A percentile compares a stretch with the other conserved stretches of the same genome.
These are phyloP conservation scores for Ogataea paraovalis DNA, from an alignment of 805 yeast genomes.

Conservation along the genomic window DNA sequence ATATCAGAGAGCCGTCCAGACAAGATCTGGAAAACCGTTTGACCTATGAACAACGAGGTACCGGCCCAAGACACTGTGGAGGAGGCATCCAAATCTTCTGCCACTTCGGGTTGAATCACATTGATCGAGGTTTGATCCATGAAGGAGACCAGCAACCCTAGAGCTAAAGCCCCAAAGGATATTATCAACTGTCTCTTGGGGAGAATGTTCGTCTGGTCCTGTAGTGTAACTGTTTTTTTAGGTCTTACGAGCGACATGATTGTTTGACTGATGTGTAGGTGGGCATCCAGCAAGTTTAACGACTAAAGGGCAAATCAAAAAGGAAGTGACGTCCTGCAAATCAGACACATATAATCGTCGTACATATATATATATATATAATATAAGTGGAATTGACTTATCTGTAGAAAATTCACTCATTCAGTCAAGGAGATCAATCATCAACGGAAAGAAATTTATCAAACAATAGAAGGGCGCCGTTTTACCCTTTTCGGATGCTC, in stretches of 20 bases:
- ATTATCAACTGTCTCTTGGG: slow-evolving; percentile 36
- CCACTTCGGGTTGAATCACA: slow-evolving; percentile 47
- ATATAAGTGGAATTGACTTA: too few species aligned
- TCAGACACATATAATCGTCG: too few species aligned
- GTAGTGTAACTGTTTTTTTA: slow-evolving; percentile 13
- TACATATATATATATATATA: too few species aligned
- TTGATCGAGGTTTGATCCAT: slow-evolving; percentile 48
- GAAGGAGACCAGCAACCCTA: slow-evolving; percentile 40
- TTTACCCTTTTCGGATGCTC: neutral
- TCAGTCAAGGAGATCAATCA: too few species aligned
- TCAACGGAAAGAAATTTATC: neutral
- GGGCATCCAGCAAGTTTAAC: too few species aligned
- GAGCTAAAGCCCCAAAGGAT: slow-evolving; percentile 35
- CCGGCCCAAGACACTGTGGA: slow-evolving; percentile 57
- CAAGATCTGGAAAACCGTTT: slow-evolving; percentile 47
- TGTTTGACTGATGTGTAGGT: too few species aligned
- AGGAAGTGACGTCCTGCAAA: too few species aligned
- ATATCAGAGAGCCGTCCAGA: slow-evolving; percentile 55
- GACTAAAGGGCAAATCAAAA: too few species aligned
- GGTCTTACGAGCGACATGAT: slow-evolving; percentile 2
- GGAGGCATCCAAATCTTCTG: slow-evolving; percentile 40
- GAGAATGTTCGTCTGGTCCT: slow-evolving; percentile 39
- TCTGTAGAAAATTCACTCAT: too few species aligned
- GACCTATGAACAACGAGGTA: slow-evolving; percentile 48
- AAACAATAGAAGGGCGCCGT: neutral